phyloP scores from a whole-genome alignment of 805 yeast species.

The Cyberlindnera saturnus region DNA sequence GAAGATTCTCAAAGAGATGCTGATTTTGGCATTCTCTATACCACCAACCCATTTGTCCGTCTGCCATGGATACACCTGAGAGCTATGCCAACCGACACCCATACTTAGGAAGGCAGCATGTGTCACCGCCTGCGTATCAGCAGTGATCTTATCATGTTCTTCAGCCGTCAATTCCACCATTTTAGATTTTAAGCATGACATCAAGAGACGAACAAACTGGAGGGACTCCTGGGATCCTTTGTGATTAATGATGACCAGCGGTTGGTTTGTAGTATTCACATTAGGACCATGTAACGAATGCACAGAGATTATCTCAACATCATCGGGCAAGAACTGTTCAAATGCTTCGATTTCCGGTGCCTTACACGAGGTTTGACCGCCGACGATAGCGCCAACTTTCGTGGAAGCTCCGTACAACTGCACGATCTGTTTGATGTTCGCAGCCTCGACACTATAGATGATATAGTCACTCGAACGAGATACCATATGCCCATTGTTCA shows the following conservation, averaged over 20 bases:
- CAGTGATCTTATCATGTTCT: conserved; percentile 92
- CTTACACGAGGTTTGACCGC: conserved; percentile 98
- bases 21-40: conserved; percentile 90
- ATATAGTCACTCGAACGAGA: conserved; percentile 77
- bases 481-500: conserved; percentile 78
- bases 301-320: conserved; percentile 76
- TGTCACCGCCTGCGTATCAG: conserved; percentile 97
- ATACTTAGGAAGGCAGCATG: conserved; percentile 95
- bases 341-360: conserved; percentile 85
- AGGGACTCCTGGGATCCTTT: conserved; percentile 49
- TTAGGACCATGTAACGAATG: conserved; percentile 95
- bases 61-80: conserved; percentile 88
- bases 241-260: conserved; percentile 80
- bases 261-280: conserved; percentile 87
- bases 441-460: conserved; percentile 92
- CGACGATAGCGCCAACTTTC: conserved; percentile 83
- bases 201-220: conserved; percentile 54
- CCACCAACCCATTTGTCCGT: conserved; percentile 86
- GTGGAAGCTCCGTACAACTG: conserved; percentile 78
- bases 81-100: conserved; percentile 93
- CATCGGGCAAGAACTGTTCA: conserved; percentile 66
- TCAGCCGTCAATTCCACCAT: conserved; percentile 72
- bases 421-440: conserved; percentile 68
- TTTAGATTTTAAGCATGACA: conserved; percentile 73
- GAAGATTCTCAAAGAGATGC: conserved; percentile 83